A percentile compares a stretch with the other conserved stretches of the same genome.
Evolutionary conservation across 371 early-diverging fungal genomes (phyloP).

Genomic region (Encephalitozoon romaleae): DNA sequence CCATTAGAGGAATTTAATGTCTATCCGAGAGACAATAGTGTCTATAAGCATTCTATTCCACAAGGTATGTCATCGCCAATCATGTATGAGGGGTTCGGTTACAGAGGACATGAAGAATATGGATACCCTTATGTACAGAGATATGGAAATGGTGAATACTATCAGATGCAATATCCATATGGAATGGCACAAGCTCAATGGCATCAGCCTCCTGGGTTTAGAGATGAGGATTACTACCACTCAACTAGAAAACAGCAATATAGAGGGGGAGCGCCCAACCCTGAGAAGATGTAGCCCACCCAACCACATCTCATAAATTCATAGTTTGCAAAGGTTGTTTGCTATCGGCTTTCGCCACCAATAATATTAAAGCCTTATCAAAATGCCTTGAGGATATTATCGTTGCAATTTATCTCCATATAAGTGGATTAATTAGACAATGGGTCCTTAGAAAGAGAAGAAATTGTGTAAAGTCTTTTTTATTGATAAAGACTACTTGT

Average conservation of each 20-base stretch:
- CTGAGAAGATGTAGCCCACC: not conserved
- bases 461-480: not conserved
- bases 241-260: slow-evolving; percentile 17
- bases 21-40: slow-evolving; percentile 31
- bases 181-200: not conserved
- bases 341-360: not conserved
- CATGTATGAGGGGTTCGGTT: not conserved
- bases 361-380: not conserved
- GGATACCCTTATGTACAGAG: slow-evolving; percentile 5
- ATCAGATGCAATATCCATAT: not conserved
- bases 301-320: not conserved
- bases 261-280: not conserved
- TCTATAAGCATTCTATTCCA: not conserved
- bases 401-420: not conserved
- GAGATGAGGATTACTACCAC: not conserved
- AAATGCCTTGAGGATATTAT: not conserved
- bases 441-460: not conserved
- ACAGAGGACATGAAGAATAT: not conserved
- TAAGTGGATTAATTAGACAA: not conserved
- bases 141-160: not conserved
- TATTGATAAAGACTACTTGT: not conserved
- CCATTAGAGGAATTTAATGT: slow-evolving; percentile 16
- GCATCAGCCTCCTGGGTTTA: not conserved
- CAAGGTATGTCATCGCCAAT: not conserved
- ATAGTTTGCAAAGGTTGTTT: not conserved